These are phyloP conservation scores for Nymphaea thermarum DNA, from an alignment of 164 flowering plant genomes.

Conservation along the genomic window DNA sequence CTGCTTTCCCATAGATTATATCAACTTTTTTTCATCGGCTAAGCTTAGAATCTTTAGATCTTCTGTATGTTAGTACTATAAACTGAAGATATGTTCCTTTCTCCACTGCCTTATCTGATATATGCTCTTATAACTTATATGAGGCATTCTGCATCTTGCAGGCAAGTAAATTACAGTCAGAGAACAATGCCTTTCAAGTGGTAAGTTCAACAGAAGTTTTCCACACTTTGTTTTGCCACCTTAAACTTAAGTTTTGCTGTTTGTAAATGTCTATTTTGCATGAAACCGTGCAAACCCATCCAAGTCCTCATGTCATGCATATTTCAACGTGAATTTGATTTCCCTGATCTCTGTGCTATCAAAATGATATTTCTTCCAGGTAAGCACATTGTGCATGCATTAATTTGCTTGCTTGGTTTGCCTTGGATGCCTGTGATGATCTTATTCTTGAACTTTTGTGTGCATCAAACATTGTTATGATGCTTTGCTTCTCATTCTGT, in stretches of 20 bases:
- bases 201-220: slow-evolving; percentile 22
- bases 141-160: slow-evolving; percentile 12
- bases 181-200: slow-evolving; percentile 69
- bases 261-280: neutral
- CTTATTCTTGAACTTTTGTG: too few relatives aligned
- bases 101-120: neutral
- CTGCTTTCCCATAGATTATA: too few relatives aligned
- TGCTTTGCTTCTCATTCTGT: too few relatives aligned
- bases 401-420: too few relatives aligned
- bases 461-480: too few relatives aligned
- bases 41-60: neutral
- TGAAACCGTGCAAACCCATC: neutral
- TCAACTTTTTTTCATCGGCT: neutral
- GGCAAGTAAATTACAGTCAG: slow-evolving; percentile 47
- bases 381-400: neutral
- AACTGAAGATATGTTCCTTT: neutral
- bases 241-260: neutral
- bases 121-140: neutral
- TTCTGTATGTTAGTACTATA: neutral
- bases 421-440: too few relatives aligned
- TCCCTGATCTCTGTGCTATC: too few relatives aligned
- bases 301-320: too few relatives aligned
- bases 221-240: neutral
- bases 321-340: too few relatives aligned
- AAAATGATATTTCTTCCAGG: too few relatives aligned